phyloP scores from a whole-genome alignment of 805 yeast genomes.

The Myxozyma kluyveri region DNA sequence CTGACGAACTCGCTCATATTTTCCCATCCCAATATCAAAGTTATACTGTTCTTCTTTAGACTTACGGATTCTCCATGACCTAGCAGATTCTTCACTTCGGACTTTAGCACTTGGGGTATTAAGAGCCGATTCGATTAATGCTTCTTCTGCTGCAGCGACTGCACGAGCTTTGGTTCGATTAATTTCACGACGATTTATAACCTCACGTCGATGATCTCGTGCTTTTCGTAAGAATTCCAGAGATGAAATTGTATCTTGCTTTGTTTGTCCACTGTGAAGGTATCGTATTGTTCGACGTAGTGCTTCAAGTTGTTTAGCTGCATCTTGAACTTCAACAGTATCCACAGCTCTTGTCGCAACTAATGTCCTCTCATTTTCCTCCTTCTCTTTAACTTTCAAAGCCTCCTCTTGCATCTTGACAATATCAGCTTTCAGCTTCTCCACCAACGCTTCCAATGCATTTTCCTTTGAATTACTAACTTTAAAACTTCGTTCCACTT shows the following conservation, averaged over 20 bases:
- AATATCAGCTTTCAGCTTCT: conserved; percentile 3
- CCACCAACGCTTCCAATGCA: conserved; percentile 3
- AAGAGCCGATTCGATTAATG: background rate
- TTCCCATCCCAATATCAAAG: no score
- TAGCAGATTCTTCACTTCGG: background rate
- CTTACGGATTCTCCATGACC: background rate
- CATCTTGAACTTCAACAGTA: background rate
- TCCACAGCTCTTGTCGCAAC: background rate
- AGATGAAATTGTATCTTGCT: background rate
- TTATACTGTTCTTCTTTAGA: background rate
- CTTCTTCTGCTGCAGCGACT: background rate
- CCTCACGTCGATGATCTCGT: background rate
- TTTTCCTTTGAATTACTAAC: conserved; percentile 3
- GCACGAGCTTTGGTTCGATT: background rate
- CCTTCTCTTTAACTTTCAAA: background rate
- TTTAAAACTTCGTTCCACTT: conserved; percentile 28
- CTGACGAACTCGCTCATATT: no score
- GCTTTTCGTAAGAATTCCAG: background rate
- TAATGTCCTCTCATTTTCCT: background rate
- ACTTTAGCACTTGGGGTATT: background rate
- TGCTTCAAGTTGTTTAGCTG: background rate
- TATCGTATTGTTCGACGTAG: background rate
- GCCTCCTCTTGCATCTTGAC: conserved; percentile 8
- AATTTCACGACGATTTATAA: background rate
- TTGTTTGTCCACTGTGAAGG: background rate